Evolutionary conservation across 805 yeast genomes (phyloP), one percentile per base, ranked within the genome.

Genomic region (Wickerhamiella allomyrinae): DNA sequence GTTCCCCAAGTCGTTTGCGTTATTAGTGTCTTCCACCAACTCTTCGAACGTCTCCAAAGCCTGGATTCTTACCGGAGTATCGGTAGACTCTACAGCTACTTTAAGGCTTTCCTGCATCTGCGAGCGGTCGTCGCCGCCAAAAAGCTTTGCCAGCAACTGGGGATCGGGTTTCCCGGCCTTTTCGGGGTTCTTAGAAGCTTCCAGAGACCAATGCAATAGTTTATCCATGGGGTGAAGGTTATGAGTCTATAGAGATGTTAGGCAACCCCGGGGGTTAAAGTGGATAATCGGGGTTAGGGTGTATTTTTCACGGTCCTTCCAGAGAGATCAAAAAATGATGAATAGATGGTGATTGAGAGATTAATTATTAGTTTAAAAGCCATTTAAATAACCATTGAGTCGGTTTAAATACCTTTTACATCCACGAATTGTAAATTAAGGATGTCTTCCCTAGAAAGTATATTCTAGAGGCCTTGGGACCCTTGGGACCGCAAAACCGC

Each of bases 11-110:
- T 85, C 85, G 61, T 89, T 87, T 20, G 97, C 97, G 59, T 91
- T 91, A 60, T 91, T 97, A 46, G 89, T 61, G 54, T 86, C 86
- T 57, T 89, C 97, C 39, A 91, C 79, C 40, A 89, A 66, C 89
- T 87, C 85, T 58, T 89, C 95, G 54, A 89, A 80, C 58, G 85
- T 84, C 49, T 89, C 96, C 46, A 86, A 71, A 0, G 96, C 94
- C 7, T 73, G 71, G 40, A 78, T 66, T 52, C 79, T 80, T 51
- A 70, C 69, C 33, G 80, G 89, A 19, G 72, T 51, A 7, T 71
- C 71, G 3, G 76, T 74, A 38, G 74, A 71, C 52, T 73, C 67
- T 2, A 62, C 55, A 4, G 81, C 74, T 8, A 80, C 76, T 5
- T 58, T 54, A 57, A 87, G 73, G 24, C 84, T 74, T 50, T 83